Percentiles rank a stretch among this genome's conserved stretches.
Evolutionary conservation across 495 filamentous ascomycete species (phyloP).

Genomic region (Talaromyces wortmannii): DNA sequence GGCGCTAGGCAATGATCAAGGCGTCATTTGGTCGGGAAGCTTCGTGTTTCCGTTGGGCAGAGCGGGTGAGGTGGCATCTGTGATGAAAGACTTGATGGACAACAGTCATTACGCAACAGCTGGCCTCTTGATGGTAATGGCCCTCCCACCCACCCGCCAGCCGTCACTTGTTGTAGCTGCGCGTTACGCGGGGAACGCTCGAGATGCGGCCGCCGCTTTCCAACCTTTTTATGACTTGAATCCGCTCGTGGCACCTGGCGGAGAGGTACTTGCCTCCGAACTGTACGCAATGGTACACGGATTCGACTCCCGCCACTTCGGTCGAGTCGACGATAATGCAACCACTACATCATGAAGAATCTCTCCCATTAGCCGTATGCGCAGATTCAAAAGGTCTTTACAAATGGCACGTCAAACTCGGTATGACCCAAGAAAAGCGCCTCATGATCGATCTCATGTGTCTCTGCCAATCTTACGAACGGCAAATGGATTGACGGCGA

Average conservation of each 20-base stretch:
- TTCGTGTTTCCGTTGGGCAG: slow-evolving; percentile 16
- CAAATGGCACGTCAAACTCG: no score
- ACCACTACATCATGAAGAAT: no score
- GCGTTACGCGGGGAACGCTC: slow-evolving; percentile 9
- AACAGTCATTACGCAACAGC: slow-evolving; percentile 13
- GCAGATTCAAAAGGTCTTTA: no score
- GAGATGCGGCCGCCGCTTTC: slow-evolving; percentile 8
- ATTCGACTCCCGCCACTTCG: no score
- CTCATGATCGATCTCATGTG: no score
- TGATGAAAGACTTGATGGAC: slow-evolving; percentile 10
- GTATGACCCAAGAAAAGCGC: no score
- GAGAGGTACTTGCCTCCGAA: no score
- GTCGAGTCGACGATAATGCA: no score
- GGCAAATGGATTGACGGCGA: no score
- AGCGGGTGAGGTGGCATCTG: slow-evolving; percentile 12
- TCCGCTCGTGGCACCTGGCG: slow-evolving; percentile 9
- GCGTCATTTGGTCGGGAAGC: slow-evolving; percentile 12
- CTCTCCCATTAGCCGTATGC: no score
- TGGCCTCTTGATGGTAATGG: slow-evolving; percentile 16
- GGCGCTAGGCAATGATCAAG: slow-evolving; percentile 8
- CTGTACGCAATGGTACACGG: no score
- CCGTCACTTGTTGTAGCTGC: slow-evolving; percentile 6
- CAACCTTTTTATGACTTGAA: slow-evolving; percentile 9
- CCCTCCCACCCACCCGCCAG: slow-evolving; percentile 9
- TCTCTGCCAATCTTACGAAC: no score